Percentiles rank a stretch among this genome's conserved stretches.
Conservation (phyloP, 805 yeast species). For the Teunomyces pallodes region DNA sequence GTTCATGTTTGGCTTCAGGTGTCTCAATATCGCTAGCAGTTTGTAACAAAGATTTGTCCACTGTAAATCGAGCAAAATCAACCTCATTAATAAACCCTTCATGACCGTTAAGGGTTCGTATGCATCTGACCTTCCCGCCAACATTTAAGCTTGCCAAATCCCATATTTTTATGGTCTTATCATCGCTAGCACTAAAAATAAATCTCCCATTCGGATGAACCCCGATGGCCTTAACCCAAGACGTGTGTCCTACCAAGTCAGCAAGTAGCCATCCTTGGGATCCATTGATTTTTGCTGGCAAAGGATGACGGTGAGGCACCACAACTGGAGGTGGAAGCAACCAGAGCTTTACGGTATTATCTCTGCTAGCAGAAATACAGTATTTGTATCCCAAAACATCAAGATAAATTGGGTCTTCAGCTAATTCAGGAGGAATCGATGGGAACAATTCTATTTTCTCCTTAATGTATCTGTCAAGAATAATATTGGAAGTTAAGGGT, state of each 20-base stretch:
- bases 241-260: constrained; percentile 70
- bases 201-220: constrained; percentile 77
- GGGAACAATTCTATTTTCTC: constrained; percentile 30
- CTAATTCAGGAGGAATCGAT: constrained; percentile 29
- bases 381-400: constrained; percentile 59
- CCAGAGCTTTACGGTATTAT: constrained; percentile 75
- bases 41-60: constrained; percentile 8
- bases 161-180: constrained; percentile 75
- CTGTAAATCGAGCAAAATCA: constrained; percentile 47
- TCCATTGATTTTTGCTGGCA: constrained; percentile 49
- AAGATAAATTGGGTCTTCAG: constrained; percentile 25
- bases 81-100: constrained; percentile 74
- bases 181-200: constrained; percentile 75
- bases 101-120: constrained; percentile 57
- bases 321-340: constrained; percentile 63
- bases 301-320: constrained; percentile 53
- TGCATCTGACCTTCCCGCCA: constrained; percentile 43
- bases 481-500: constrained; percentile 49
- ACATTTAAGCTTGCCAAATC: constrained; percentile 46
- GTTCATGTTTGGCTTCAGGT: constrained; percentile 19
- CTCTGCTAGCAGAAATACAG: constrained; percentile 78
- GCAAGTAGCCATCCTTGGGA: constrained; percentile 60
- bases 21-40: constrained; percentile 7
- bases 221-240: constrained; percentile 75
- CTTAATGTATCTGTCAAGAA: constrained; percentile 46